Percentiles rank a stretch among this genome's conserved stretches.
Conservation (phyloP, 805 yeast species). For the Kodamaea jinghongensis region DNA sequence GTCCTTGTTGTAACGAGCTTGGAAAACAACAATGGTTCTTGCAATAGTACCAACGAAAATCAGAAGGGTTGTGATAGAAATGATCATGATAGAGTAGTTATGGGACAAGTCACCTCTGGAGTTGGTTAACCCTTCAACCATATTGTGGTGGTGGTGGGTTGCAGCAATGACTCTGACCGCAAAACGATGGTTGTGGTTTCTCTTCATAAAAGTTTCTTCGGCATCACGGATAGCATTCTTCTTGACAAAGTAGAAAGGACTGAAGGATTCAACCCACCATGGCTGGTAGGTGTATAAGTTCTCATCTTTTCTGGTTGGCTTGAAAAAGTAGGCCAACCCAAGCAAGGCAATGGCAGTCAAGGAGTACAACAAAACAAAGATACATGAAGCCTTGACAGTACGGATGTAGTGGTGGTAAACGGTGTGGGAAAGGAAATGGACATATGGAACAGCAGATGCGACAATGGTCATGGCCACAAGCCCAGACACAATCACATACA, state of each 20-base stretch:
- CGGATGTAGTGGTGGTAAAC: slow-evolving; percentile 49
- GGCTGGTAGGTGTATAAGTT: slow-evolving; percentile 64
- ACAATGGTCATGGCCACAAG: slow-evolving; percentile 67
- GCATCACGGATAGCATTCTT: slow-evolving; percentile 51
- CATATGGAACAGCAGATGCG: slow-evolving; percentile 59
- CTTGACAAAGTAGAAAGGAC: slow-evolving; percentile 56
- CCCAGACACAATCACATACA: slow-evolving; percentile 54
- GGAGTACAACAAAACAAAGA: slow-evolving; percentile 45
- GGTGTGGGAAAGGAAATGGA: slow-evolving; percentile 48
- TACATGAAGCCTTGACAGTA: slow-evolving; percentile 28
- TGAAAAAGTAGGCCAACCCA: slow-evolving; percentile 49
- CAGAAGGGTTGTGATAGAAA: slow-evolving; percentile 45
- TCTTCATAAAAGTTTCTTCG: slow-evolving; percentile 42
- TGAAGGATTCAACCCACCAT: slow-evolving; percentile 72
- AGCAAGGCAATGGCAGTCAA: slow-evolving; percentile 50
- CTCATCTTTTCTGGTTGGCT: slow-evolving; percentile 52
- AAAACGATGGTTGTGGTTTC: slow-evolving; percentile 47
- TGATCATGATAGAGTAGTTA: slow-evolving; percentile 47
- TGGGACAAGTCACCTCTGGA: slow-evolving; percentile 46
- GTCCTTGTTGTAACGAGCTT: slow-evolving; percentile 21
- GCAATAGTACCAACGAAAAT: slow-evolving; percentile 50
- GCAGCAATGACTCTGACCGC: slow-evolving; percentile 64
- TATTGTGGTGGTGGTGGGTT: slow-evolving; percentile 40
- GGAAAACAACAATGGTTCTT: slow-evolving; percentile 49
- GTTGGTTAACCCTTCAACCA: slow-evolving; percentile 39